These are phyloP conservation scores for Endocladia muricata DNA, from an alignment of 31 red algal genomes.

Conservation along the genomic window DNA sequence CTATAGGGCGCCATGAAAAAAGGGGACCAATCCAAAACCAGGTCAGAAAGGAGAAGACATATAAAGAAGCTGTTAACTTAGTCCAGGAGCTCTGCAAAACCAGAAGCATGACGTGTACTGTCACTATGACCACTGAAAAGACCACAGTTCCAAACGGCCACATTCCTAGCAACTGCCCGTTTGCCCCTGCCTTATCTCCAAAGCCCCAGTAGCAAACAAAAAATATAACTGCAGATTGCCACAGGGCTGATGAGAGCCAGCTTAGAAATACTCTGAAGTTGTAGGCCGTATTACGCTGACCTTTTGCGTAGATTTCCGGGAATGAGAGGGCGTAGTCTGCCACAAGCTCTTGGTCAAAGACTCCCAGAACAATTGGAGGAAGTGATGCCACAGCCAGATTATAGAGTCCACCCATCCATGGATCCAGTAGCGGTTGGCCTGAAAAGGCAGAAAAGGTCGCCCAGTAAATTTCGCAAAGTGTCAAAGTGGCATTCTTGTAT, in stretches of 20 bases:
- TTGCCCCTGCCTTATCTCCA: slow-evolving; percentile 41
- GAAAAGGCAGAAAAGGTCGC: slow-evolving; percentile 68
- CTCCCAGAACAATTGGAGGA: slow-evolving; percentile 72
- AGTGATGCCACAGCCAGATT: slow-evolving; percentile 82
- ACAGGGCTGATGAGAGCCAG: slow-evolving; percentile 66
- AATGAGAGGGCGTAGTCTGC: slow-evolving; percentile 77
- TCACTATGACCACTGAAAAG: slow-evolving; percentile 59
- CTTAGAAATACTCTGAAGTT: slow-evolving; percentile 66
- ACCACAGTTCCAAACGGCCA: slow-evolving; percentile 60
- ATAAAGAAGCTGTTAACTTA: slow-evolving; percentile 41
- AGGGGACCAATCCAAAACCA: slow-evolving; percentile 74
- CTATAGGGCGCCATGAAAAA: slow-evolving; percentile 39
- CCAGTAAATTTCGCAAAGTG: slow-evolving; percentile 72
- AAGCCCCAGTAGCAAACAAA: slow-evolving; percentile 54
- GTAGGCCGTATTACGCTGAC: slow-evolving; percentile 64
- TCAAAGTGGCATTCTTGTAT: slow-evolving; percentile 85
- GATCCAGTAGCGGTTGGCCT: slow-evolving; percentile 86
- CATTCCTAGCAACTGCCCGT: slow-evolving; percentile 65
- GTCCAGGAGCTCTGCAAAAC: slow-evolving; percentile 75
- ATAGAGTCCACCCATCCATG: slow-evolving; percentile 85
- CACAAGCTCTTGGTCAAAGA: slow-evolving; percentile 81
- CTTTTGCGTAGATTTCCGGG: slow-evolving; percentile 78
- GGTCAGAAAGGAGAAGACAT: slow-evolving; percentile 40
- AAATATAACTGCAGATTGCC: slow-evolving; percentile 84
- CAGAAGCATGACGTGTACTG: slow-evolving; percentile 50